These are phyloP conservation scores for Agaricus sinodeliciosus DNA, from an alignment of 768 basidiomycete genomes.

Conservation along the genomic window DNA sequence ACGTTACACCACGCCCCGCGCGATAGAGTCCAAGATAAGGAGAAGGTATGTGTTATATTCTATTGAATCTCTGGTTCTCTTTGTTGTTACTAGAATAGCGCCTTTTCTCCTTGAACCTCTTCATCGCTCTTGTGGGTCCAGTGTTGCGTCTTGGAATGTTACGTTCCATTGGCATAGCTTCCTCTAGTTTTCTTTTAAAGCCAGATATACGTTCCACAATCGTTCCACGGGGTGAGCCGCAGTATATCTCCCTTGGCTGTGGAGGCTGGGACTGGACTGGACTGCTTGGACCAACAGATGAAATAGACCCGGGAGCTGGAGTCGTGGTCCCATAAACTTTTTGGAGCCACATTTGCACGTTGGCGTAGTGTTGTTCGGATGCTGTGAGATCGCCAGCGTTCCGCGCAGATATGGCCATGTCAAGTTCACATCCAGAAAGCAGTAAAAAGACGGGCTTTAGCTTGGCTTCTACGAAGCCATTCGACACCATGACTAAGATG, in stretches of 20 bases:
- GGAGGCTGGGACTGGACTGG: not conserved
- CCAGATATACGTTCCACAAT: not conserved
- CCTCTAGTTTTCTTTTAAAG: not conserved
- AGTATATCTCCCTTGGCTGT: not conserved
- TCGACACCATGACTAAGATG: conserved; percentile 31
- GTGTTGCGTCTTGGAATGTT: conserved; percentile 30
- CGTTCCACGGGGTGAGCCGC: not conserved
- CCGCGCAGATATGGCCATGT: conserved; percentile 31
- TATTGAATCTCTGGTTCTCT: conserved; percentile 1
- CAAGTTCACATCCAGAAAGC: conserved; percentile 48
- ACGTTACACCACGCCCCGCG: too few relatives aligned
- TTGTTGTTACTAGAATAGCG: conserved; percentile 19
- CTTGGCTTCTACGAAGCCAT: conserved; percentile 27
- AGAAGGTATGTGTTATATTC: not conserved
- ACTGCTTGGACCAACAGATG: not conserved
- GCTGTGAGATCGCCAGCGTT: conserved; percentile 19
- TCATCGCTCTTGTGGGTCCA: conserved; percentile 29
- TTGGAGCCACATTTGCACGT: conserved; percentile 38
- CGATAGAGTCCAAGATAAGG: too few relatives aligned
- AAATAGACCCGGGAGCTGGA: not conserved
- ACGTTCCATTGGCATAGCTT: not conserved
- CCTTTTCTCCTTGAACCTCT: conserved; percentile 20
- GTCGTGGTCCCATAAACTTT: conserved; percentile 36
- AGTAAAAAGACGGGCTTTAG: conserved; percentile 47
- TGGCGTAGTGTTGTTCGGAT: conserved; percentile 27